Evolutionary conservation across 2,329 filamentous ascomycete species (phyloP), one percentile per base, ranked within the genome.

Genomic region (Tolypocladium tundrense): DNA sequence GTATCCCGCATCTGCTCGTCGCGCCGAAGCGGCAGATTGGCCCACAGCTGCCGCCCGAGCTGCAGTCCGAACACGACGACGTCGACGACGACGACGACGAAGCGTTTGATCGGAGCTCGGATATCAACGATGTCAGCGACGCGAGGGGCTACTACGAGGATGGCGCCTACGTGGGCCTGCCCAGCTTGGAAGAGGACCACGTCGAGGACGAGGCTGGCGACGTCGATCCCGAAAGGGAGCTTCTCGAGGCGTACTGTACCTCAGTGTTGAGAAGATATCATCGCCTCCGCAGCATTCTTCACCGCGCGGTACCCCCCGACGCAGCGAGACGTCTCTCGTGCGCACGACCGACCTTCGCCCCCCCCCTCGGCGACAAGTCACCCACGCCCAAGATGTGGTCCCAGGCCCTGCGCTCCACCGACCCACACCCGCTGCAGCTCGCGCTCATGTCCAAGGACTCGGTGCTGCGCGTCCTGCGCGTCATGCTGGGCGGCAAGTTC

Each of bases 1-100:
- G 78, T 11, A 87, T 95, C 40, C 90, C 90, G 1, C 81, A 86
- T 63, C 75, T 94, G 13, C 79, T 94, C 55, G 81, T 85, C 52
- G 88, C 86, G 1, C 79, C 83, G 6, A 81, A 77, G 62, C 70
- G 76, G 13, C 79, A 77, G 61, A 75, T 79, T 35, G 81, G 81
- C 0, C 81, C 82, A 1, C 75, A 80, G 63, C 70, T 77, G 4
- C 79, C 78, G 6, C 69, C 72, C 10, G 71, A 72, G 41, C 68
- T 65, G 58, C 72, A 67, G 40, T 60, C 60, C 56, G 59, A 60
- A n/a, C 56, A 60, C 3, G 66, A 67, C 16, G 67, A 60, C 3
- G 66, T 66, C 16, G 67, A 60, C 3, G 66, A 66, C 13, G 24
- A 27, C 2, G 67, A 71, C 35, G 68, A 72, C 11, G 65, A 69